These are phyloP conservation scores for Allium cepa DNA, from an alignment of 106 monocot genomes.

Conservation along the genomic window DNA sequence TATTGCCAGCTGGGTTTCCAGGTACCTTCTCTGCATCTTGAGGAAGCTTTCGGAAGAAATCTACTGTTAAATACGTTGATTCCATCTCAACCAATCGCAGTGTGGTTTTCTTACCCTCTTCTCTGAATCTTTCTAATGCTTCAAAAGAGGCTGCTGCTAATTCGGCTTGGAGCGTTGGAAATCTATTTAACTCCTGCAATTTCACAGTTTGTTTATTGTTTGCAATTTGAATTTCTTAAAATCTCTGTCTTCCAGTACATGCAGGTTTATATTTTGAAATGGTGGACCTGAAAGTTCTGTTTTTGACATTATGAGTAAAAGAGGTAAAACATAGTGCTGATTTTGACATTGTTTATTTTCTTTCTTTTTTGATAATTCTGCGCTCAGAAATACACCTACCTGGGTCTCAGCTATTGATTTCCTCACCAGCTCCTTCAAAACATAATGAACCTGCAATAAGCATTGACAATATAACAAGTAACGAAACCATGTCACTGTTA, in stretches of 20 bases:
- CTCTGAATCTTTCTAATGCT: conserved; percentile 74
- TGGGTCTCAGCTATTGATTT: conserved; percentile 63
- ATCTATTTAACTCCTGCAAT: conserved; percentile 71
- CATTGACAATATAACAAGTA: background rate
- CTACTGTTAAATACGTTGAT: conserved; percentile 83
- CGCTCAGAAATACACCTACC: conserved; percentile 12
- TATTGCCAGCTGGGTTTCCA: conserved; percentile 12
- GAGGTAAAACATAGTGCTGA: no score
- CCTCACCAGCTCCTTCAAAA: conserved; percentile 61
- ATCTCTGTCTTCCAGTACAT: no score
- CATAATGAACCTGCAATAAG: conserved; percentile 48
- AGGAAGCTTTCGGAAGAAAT: conserved; percentile 89
- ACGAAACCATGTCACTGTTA: background rate
- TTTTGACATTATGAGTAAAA: no score
- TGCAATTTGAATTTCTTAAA: no score
- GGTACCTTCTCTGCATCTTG: conserved; percentile 63
- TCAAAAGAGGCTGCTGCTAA: conserved; percentile 65
- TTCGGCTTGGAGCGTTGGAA: conserved; percentile 82
- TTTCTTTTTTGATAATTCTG: background rate
- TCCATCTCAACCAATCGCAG: conserved; percentile 93
- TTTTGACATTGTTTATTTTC: background rate
- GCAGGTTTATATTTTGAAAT: no score
- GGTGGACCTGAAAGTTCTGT: no score
- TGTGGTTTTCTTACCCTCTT: conserved; percentile 69
- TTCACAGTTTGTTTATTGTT: no score